A percentile compares a stretch with the other conserved stretches of the same genome.
These are phyloP conservation scores for Ceratobasidium sp. DNA, from an alignment of 1,284 basidiomycete genomes.

Conservation along the genomic window DNA sequence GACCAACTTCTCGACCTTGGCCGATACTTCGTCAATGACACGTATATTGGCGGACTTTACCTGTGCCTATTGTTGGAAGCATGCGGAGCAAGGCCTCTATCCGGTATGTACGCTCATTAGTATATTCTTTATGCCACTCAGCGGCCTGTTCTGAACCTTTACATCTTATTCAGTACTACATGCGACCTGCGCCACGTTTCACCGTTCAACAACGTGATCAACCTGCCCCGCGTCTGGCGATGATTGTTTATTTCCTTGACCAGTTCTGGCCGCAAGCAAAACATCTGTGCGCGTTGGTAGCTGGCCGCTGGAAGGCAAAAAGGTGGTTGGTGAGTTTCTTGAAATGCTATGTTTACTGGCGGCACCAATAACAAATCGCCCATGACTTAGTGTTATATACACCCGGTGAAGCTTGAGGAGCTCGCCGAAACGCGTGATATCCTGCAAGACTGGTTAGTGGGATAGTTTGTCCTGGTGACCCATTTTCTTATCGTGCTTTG, in stretches of 20 bases:
- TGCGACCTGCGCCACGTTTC: neutral
- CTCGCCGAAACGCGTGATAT: neutral
- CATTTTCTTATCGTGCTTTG: neutral
- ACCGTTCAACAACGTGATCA: neutral
- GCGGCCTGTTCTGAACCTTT: neutral
- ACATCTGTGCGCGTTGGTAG: neutral
- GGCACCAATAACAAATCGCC: neutral
- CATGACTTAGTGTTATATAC: neutral
- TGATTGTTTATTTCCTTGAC: conserved; percentile 19
- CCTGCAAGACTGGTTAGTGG: conserved; percentile 3
- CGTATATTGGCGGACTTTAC: neutral
- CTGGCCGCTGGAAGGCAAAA: neutral
- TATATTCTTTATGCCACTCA: too few species aligned
- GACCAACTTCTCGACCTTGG: neutral
- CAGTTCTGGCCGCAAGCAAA: conserved; percentile 28
- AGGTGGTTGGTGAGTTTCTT: conserved; percentile 17
- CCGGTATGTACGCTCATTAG: neutral
- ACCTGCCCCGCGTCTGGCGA: conserved; percentile 7
- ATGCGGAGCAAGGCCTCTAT: neutral
- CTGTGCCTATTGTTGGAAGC: conserved; percentile 19
- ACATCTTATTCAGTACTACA: neutral
- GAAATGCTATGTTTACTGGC: neutral
- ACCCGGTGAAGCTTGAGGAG: conserved; percentile 18
- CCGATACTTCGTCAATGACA: neutral
- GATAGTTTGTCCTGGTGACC: neutral